Base-by-base conservation (phyloP, 805 yeast genomes). In the Torulaspora indica region DNA sequence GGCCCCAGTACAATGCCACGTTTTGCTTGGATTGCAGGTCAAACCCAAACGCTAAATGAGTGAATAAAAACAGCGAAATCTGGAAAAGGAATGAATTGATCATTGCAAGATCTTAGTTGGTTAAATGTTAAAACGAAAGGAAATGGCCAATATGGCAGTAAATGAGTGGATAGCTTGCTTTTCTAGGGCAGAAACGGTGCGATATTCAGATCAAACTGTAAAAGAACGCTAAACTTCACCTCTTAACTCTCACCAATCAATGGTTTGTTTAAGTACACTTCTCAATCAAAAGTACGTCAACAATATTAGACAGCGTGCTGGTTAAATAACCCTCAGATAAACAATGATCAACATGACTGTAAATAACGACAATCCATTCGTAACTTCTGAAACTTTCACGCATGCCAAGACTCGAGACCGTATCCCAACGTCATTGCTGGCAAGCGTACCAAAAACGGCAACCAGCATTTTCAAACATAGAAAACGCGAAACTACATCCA, bases 1-100 rank as follows among this genome's bases (percentile, higher is more conserved):
- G 95, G 42, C 96, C 96, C 96, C 96, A 88, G 67, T 88, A 88
- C 6, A 85, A 72, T 17, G 83, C 96, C 30, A 87, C 77, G 52
- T 85, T 84, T 25, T 72, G 58, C 37, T 74, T 71, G 28, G 79
- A 63, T 13, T 62, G 44, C 8, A 71, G 55, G 40, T 67, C 63
- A 43, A 69, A 69, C 12, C 69, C 64, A 9, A 25, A 27, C 10
- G 52, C 12, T 35, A 27, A 17, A 22, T 20, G 12, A 36, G 24
- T 20, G 34, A 36, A 24, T 9, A 40, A 17, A 18, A 44, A 15
- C 15, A 28, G 18, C 10, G 23, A 23, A 14, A 40, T 17, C 20
- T 31, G 25, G 9, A 33, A 38, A 43, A 39, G 27, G 47, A 43
- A 17, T 43, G 47, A 39, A 23, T 17, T 35, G 47, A 43, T 27